Evolutionary conservation across 2,329 filamentous ascomycete species (phyloP).

Genomic region (Trichoderma asperellum): DNA sequence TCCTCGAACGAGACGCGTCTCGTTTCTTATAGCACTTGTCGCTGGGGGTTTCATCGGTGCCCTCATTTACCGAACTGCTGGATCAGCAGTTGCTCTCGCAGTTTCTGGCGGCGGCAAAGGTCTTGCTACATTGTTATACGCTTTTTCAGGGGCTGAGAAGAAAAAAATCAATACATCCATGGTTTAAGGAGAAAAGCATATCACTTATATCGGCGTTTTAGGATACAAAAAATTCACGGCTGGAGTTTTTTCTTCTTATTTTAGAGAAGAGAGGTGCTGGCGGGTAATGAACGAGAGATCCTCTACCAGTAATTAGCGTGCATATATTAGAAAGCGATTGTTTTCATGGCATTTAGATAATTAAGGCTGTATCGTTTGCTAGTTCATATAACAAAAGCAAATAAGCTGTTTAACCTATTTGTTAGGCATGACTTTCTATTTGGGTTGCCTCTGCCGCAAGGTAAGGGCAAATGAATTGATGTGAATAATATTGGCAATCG

Average conservation of each 20-base stretch:
- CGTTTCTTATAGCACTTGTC: conserved; percentile 54
- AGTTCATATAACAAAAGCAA: not conserved
- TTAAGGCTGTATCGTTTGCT: not conserved
- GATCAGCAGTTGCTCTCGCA: conserved; percentile 34
- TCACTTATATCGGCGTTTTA: conserved; percentile 5
- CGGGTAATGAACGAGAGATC: not conserved
- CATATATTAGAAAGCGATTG: not conserved
- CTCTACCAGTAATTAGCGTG: not conserved
- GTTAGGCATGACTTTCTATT: not conserved
- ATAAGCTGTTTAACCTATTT: not conserved
- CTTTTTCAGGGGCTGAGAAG: conserved; percentile 32
- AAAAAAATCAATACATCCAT: conserved; percentile 19
- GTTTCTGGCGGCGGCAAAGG: conserved; percentile 37
- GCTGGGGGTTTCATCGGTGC: conserved; percentile 57
- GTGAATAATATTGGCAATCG: not conserved
- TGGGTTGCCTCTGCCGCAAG: not conserved
- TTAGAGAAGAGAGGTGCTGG: not conserved
- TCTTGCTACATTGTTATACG: conserved; percentile 33
- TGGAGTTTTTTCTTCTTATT: not conserved
- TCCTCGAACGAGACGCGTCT: conserved; percentile 52
- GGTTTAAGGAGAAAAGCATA: conserved; percentile 13
- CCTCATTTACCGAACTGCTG: conserved; percentile 44
- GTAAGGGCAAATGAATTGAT: not conserved
- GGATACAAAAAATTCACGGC: not conserved
- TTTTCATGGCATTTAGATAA: not conserved